phyloP scores from a whole-genome alignment of 331 rosid genomes.

The Acacia concinna region DNA sequence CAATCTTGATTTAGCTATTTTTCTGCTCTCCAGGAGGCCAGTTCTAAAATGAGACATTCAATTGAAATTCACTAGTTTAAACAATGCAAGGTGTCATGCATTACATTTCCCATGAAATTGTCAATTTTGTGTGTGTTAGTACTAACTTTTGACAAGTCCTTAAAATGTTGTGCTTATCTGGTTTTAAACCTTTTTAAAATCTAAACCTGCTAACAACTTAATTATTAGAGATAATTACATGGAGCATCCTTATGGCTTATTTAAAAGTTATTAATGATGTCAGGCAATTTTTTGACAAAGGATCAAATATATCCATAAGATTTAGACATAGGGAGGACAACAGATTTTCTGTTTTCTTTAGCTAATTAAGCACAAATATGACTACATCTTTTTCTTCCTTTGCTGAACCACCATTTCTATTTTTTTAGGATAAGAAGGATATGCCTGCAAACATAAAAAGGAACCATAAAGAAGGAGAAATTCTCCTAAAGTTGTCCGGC shows the following conservation, averaged over 20 bases:
- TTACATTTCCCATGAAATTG: too few species aligned
- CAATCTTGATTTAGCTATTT: not conserved
- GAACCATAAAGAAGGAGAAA: too few species aligned
- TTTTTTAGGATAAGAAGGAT: too few species aligned
- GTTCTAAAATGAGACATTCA: slow-evolving; percentile 58
- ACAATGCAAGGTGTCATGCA: too few species aligned
- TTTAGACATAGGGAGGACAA: not conserved
- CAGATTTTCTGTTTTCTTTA: not conserved
- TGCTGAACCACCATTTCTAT: not conserved
- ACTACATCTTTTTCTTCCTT: not conserved
- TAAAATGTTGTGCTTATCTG: not conserved
- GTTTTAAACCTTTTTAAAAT: not conserved
- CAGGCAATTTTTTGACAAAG: not conserved
- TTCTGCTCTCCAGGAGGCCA: slow-evolving; percentile 53
- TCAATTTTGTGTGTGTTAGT: slow-evolving; percentile 5
- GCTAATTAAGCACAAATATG: not conserved
- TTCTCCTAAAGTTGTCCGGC: too few species aligned
- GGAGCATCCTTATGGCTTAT: not conserved
- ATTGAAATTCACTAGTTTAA: too few species aligned
- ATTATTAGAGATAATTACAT: not conserved
- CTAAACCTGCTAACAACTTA: not conserved
- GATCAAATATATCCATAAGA: not conserved
- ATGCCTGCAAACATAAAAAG: too few species aligned
- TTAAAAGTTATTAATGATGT: not conserved
- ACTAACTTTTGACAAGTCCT: not conserved